Conservation (phyloP, 2,329 filamentous ascomycete species). For the Onygenales sp. region DNA sequence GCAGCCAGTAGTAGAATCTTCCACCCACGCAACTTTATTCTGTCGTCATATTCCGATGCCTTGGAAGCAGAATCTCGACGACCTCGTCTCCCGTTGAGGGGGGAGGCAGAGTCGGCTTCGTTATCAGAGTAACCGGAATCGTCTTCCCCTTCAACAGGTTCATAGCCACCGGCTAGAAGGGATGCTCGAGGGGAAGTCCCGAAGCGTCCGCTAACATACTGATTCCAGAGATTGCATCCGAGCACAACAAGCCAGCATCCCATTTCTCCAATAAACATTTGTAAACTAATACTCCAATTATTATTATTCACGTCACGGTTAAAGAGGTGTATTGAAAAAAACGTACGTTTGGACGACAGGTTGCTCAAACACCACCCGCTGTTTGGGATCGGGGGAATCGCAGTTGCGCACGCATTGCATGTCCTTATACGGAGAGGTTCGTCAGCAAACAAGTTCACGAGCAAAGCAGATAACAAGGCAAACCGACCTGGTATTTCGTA, state of each 20-base stretch:
- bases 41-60: slow-evolving; percentile 42
- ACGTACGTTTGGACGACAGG: slow-evolving; percentile 79
- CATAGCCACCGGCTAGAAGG: slow-evolving; percentile 50
- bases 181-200: slow-evolving; percentile 31
- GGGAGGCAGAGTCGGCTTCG: slow-evolving; percentile 35
- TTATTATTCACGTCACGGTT: neutral
- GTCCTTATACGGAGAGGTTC: slow-evolving; percentile 43
- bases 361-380: slow-evolving; percentile 74
- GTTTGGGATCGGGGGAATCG: slow-evolving; percentile 55
- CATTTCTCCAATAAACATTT: slow-evolving; percentile 97
- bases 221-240: slow-evolving; percentile 55
- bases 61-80: slow-evolving; percentile 40
- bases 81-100: slow-evolving; percentile 32
- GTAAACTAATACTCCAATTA: slow-evolving; percentile 40
- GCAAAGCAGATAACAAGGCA: neutral
- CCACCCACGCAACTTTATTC: slow-evolving; percentile 56
- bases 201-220: slow-evolving; percentile 35
- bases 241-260: slow-evolving; percentile 91
- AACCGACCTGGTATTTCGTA: slow-evolving; percentile 81
- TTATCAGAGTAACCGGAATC: slow-evolving; percentile 36
- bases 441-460: neutral
- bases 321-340: neutral
- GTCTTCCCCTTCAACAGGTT: slow-evolving; percentile 47
- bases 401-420: slow-evolving; percentile 96
- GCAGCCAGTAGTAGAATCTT: slow-evolving; percentile 67